phyloP scores from a whole-genome alignment of 352 stramenopile genomes.

The Phytophthora fragariaefolia region DNA sequence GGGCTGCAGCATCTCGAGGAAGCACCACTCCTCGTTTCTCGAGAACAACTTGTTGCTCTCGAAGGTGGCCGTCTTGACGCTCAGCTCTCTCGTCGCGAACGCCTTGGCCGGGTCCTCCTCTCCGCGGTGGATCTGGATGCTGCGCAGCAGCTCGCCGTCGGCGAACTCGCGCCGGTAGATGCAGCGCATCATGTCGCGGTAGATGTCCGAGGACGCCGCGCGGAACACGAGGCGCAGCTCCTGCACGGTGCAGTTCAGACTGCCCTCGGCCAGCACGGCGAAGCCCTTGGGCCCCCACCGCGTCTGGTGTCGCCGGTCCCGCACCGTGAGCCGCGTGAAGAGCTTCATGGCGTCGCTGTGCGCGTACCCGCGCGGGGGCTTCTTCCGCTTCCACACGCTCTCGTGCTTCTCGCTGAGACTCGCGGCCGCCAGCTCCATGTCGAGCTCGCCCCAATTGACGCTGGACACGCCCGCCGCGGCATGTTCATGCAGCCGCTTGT shows the following conservation, averaged over 20 bases:
- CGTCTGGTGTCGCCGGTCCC: slow-evolving; percentile 34
- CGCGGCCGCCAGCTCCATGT: slow-evolving; percentile 37
- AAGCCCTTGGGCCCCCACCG: slow-evolving; percentile 44
- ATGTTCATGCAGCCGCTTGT: slow-evolving; percentile 50
- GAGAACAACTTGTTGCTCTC: slow-evolving; percentile 43
- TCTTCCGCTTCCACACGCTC: slow-evolving; percentile 46
- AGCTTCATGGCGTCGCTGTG: slow-evolving; percentile 37
- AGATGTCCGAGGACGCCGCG: slow-evolving; percentile 31
- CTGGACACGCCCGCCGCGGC: slow-evolving; percentile 31
- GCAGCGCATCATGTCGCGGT: slow-evolving; percentile 44
- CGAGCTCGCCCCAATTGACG: slow-evolving; percentile 48
- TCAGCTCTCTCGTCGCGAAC: slow-evolving; percentile 38
- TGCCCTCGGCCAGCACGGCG: slow-evolving; percentile 38
- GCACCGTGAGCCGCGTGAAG: slow-evolving; percentile 32
- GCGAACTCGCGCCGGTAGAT: slow-evolving; percentile 45
- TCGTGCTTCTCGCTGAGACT: slow-evolving; percentile 26
- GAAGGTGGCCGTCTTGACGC: slow-evolving; percentile 47
- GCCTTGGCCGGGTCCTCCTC: slow-evolving; percentile 19
- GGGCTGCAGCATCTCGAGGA: slow-evolving; percentile 48
- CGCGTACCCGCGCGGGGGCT: slow-evolving; percentile 18
- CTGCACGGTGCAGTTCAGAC: slow-evolving; percentile 44
- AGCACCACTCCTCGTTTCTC: slow-evolving; percentile 50
- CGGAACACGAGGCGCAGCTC: slow-evolving; percentile 51
- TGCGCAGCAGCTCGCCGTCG: slow-evolving; percentile 43
- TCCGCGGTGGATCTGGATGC: slow-evolving; percentile 29